A percentile compares a stretch with the other conserved stretches of the same genome.
Conservation (phyloP, 1,284 basidiomycete species). For the Ganoderma sp. region DNA sequence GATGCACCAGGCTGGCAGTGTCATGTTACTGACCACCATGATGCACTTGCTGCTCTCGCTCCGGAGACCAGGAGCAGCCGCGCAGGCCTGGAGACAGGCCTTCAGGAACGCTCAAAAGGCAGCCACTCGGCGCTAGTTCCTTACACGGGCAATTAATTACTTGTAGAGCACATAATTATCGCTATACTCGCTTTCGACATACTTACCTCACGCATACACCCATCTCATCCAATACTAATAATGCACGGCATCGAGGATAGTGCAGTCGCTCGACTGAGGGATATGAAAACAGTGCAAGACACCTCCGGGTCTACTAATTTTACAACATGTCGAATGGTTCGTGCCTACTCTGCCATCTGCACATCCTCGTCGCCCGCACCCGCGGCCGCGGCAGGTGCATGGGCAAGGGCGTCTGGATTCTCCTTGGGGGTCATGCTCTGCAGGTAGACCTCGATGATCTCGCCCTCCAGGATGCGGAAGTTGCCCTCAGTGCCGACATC, state of each 20-base stretch:
- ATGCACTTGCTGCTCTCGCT: conserved; percentile 79
- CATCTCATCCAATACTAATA: conserved; percentile 19
- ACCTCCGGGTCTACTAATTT: conserved; percentile 26
- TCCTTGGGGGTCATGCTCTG: conserved; percentile 74
- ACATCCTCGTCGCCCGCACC: conserved; percentile 70
- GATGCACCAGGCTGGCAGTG: conserved; percentile 93
- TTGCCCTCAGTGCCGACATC: conserved; percentile 54
- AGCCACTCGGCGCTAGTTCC: neutral
- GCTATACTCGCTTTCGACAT: conserved; percentile 24
- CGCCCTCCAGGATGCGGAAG: conserved; percentile 85
- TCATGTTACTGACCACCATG: conserved; percentile 87
- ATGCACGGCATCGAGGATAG: neutral
- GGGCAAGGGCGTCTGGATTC: conserved; percentile 43
- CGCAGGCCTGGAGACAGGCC: conserved; percentile 64
- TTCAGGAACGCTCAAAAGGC: conserved; percentile 26
- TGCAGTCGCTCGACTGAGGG: neutral
- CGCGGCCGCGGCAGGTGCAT: conserved; percentile 41
- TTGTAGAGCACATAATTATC: conserved; percentile 26
- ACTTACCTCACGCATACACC: conserved; percentile 16
- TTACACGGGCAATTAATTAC: neutral
- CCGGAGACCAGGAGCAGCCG: conserved; percentile 72
- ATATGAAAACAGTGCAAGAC: conserved; percentile 27
- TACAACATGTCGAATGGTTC: conserved; percentile 23
- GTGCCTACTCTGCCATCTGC: conserved; percentile 71
- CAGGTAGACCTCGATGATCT: conserved; percentile 73